Conservation (phyloP, 768 basidiomycete genomes). For the Panaeolus papilionaceus region DNA sequence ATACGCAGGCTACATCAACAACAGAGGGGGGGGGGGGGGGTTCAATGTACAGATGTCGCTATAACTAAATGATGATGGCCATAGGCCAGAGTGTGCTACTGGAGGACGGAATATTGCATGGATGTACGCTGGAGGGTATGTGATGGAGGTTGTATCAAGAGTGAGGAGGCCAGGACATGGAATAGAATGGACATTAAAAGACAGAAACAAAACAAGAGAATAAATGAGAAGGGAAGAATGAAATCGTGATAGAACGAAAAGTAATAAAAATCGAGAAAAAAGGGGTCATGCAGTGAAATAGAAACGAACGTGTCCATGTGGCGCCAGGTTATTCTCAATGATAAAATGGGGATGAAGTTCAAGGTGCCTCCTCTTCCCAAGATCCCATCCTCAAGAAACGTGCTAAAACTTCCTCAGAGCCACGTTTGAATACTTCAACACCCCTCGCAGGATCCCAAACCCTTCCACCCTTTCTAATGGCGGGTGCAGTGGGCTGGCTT, state of each 20-base stretch:
- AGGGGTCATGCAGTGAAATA: not conserved
- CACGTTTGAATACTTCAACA: conserved; percentile 85
- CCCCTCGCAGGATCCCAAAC: conserved; percentile 89
- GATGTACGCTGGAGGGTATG: conserved; percentile 14
- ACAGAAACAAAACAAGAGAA: conserved; percentile 19
- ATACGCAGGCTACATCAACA: not conserved
- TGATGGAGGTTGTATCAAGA: conserved; percentile 5
- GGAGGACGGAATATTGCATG: not conserved
- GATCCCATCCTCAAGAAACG: conserved; percentile 83
- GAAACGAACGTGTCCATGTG: conserved; percentile 1
- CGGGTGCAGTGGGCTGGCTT: conserved; percentile 37
- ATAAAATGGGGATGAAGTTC: conserved; percentile 16
- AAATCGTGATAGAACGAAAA: conserved; percentile 17
- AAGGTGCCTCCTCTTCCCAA: conserved; percentile 61
- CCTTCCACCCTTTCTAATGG: conserved; percentile 56
- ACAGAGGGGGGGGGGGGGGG: not conserved
- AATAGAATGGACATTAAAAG: conserved; percentile 21
- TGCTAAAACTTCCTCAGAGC: conserved; percentile 86
- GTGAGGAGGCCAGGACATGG: conserved; percentile 1
- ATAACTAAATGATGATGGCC: conserved; percentile 9
- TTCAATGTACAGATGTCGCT: conserved; percentile 11
- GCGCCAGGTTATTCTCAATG: not conserved
- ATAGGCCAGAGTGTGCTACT: not conserved
- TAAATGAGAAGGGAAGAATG: conserved; percentile 17
- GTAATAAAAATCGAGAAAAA: conserved; percentile 9